Evolutionary conservation across 2,329 filamentous ascomycete species (phyloP), one percentile per base, ranked within the genome.

Genomic region (Coleophoma cylindrospora): DNA sequence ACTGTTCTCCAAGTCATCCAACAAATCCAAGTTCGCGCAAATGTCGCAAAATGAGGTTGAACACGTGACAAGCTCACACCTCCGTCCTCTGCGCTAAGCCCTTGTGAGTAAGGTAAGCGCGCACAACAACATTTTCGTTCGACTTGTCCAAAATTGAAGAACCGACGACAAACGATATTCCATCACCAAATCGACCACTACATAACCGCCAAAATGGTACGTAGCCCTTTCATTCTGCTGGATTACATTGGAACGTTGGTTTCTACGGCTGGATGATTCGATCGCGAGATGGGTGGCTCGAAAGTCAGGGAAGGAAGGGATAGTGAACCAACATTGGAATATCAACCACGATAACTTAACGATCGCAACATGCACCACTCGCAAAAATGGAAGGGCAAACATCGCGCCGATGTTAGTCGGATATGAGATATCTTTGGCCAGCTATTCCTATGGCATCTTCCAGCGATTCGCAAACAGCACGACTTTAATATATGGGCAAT

Each of bases 151-250:
- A 50, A 47, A 47, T 38, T 46, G 22, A 50, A 17, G 27, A 38
- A 9, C 21, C 36, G 37, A 45, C 45, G 45, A 15, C 45, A 34
- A 50, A 21, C 44, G 46, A 34, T 49, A 37, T 3, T 17, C 15
- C 21, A 50, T 22, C 22, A 47, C 22, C 34, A 43, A 34, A 43
- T 48, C 51, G 48, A 47, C 37, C 32, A 48, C 36, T 49, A 17
- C 51, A 54, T 50, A 48, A 54, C 52, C 54, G 57, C 55, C 57
- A 59, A 59, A 53, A 59, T 59, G 57, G 57, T 59, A 55, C 40
- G 57, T 54, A 43, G 22, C 33, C 47, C 48, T 47, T 34, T 51
- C 51, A 14, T 37, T 14, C 21, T 33, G 34, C 43, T 13, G 17
- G 19, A 37, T 7, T 34, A 21, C 32, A 13, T 36, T 37, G 19